Evolutionary conservation across 371 early-diverging fungal genomes (phyloP).

Genomic region (Mycotypha africana): DNA sequence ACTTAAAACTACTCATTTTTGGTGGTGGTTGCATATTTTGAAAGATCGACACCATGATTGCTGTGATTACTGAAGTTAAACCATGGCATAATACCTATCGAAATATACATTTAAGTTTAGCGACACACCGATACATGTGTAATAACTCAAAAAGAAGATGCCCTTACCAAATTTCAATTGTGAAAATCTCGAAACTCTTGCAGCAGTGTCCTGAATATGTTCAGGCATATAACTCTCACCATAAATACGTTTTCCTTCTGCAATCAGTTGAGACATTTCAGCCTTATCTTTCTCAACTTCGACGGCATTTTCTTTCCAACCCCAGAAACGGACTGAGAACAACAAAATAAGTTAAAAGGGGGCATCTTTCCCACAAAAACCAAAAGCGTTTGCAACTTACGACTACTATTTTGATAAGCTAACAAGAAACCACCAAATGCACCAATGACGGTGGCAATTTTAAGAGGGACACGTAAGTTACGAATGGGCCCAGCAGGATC

Average conservation of each 20-base stretch:
- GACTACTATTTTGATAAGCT: conserved; percentile 61
- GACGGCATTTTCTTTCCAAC: conserved; percentile 82
- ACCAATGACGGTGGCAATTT: conserved; percentile 48
- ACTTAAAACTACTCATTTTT: no score
- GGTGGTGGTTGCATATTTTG: conserved; percentile 43
- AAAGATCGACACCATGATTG: conserved; percentile 68
- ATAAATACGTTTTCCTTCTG: conserved; percentile 69
- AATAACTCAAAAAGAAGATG: no score
- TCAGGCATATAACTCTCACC: conserved; percentile 61
- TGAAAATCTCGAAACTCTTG: conserved; percentile 66
- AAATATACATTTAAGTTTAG: no score
- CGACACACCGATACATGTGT: neutral
- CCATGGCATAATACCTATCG: conserved; percentile 64
- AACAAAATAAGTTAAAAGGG: neutral
- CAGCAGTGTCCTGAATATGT: conserved; percentile 59
- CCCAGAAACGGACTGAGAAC: conserved; percentile 86
- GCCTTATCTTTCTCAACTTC: conserved; percentile 70
- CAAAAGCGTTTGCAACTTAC: conserved; percentile 36
- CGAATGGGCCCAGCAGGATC: conserved; percentile 43
- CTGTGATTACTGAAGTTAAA: conserved; percentile 84
- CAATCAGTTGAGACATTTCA: conserved; percentile 61
- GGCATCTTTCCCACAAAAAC: neutral
- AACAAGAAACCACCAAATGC: conserved; percentile 67
- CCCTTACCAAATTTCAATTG: conserved; percentile 64
- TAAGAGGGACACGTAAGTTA: conserved; percentile 47